Percentiles rank a stretch among this genome's conserved stretches.
Conservation (phyloP, 2,329 filamentous ascomycete species). For the Emergomyces pasteurianus region DNA sequence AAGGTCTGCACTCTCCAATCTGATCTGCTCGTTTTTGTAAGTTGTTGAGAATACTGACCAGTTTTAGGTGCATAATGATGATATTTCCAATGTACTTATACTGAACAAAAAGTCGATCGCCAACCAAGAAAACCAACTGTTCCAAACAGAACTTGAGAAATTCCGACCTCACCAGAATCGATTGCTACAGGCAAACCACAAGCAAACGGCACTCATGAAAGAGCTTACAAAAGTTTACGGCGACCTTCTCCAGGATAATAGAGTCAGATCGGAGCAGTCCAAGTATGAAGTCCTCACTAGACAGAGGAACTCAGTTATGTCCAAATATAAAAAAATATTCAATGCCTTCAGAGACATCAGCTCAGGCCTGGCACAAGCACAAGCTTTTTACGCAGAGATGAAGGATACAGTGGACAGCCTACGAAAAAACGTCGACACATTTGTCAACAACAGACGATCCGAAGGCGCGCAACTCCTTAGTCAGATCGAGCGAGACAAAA, state of each 20-base stretch:
- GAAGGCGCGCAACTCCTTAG: conserved; percentile 83
- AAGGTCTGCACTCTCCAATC: conserved; percentile 51
- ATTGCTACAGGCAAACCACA: conserved; percentile 85
- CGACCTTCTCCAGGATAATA: conserved; percentile 79
- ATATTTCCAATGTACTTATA: conserved; percentile 94
- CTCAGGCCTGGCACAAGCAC: conserved; percentile 74
- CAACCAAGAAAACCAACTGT: conserved; percentile 82
- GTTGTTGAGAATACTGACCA: conserved; percentile 6
- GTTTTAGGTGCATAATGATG: conserved; percentile 78
- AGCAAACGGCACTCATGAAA: conserved; percentile 88
- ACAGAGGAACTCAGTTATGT: conserved; percentile 68
- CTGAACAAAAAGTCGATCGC: conserved; percentile 94
- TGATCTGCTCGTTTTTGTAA: neutral
- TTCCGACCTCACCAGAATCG: conserved; percentile 88
- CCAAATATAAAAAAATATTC: conserved; percentile 80
- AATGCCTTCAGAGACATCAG: conserved; percentile 86
- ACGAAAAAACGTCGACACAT: conserved; percentile 90
- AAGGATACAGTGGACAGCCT: conserved; percentile 84
- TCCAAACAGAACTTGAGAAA: conserved; percentile 94
- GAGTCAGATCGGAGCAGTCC: conserved; percentile 84
- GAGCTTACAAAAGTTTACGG: conserved; percentile 83
- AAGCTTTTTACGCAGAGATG: conserved; percentile 93
- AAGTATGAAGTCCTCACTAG: conserved; percentile 85
- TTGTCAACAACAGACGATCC: conserved; percentile 84
- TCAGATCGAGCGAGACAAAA: conserved; percentile 72